Conservation (phyloP, 257 asterid genomes). For the Solanum chaucha region DNA sequence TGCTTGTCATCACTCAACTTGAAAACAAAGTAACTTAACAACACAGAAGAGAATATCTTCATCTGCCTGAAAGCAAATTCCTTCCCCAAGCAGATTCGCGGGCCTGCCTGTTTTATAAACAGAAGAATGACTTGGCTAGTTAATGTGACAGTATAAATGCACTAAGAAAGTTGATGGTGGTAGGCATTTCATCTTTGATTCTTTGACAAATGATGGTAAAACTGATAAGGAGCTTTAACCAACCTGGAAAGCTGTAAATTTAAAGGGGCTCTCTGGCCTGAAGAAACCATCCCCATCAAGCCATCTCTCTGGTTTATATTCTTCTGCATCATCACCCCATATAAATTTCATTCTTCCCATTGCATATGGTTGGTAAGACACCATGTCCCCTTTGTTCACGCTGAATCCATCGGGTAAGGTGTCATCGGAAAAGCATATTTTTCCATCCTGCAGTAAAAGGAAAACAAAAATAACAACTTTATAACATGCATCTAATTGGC, state of each 20-base stretch:
- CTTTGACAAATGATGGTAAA: background rate
- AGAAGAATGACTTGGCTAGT: background rate
- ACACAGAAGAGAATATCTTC: conserved; percentile 44
- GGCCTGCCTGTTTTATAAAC: conserved; percentile 37
- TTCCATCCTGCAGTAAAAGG: conserved; percentile 22
- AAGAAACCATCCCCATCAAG: conserved; percentile 31
- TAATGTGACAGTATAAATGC: background rate
- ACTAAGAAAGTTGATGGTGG: background rate
- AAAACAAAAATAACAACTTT: background rate
- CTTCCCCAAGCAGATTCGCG: conserved; percentile 45
- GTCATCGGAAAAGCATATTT: conserved; percentile 37
- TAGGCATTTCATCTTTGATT: background rate
- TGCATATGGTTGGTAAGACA: no score
- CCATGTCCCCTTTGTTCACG: conserved; percentile 34
- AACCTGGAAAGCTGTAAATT: conserved; percentile 58
- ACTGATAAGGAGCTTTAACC: background rate
- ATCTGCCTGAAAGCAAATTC: conserved; percentile 62
- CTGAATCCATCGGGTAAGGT: conserved; percentile 36
- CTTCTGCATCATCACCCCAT: no score
- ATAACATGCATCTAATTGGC: background rate
- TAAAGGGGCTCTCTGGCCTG: conserved; percentile 34
- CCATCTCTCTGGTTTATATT: no score
- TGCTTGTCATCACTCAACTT: conserved; percentile 27
- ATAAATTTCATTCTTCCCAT: no score
- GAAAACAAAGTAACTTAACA: conserved; percentile 33